Evolutionary conservation across 2,329 filamentous ascomycete genomes (phyloP).

Genomic region (Fusarium luffae): DNA sequence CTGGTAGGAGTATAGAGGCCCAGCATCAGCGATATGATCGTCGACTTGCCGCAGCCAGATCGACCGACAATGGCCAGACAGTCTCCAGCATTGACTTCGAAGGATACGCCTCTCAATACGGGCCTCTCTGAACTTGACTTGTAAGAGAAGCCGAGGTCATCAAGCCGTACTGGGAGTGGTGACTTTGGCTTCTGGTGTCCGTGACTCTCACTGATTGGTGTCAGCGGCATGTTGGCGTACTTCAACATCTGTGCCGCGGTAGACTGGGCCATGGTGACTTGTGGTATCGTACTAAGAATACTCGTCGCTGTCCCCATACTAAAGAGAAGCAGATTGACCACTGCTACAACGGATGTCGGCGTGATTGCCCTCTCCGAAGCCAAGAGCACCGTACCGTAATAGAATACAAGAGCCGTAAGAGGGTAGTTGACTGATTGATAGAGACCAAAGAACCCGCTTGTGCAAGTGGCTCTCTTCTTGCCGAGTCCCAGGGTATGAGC

Average conservation of each 20-base stretch:
- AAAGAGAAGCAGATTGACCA: constrained; percentile 87
- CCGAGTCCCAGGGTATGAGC: constrained; percentile 68
- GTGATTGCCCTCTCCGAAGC: constrained; percentile 58
- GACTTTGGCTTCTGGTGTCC: constrained; percentile 51
- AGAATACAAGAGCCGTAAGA: constrained; percentile 83
- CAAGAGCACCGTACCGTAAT: constrained; percentile 78
- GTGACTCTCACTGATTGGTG: constrained; percentile 66
- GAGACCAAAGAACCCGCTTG: constrained; percentile 80
- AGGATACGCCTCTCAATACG: constrained; percentile 73
- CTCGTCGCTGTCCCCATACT: constrained; percentile 78
- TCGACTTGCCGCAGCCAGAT: constrained; percentile 93
- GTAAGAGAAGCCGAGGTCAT: constrained; percentile 76
- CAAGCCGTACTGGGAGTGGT: constrained; percentile 59
- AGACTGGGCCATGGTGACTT: constrained; percentile 78
- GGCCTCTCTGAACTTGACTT: constrained; percentile 63
- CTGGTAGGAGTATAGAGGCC: constrained; percentile 70
- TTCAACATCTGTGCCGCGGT: constrained; percentile 78
- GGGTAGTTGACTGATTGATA: constrained; percentile 78
- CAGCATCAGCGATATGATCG: constrained; percentile 78
- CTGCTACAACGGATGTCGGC: constrained; percentile 72
- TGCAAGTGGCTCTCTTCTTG: constrained; percentile 71
- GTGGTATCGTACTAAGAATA: constrained; percentile 80
- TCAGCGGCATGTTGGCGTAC: constrained; percentile 69
- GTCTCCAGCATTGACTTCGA: constrained; percentile 70
- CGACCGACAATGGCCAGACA: constrained; percentile 83